Evolutionary conservation across 768 basidiomycete genomes (phyloP).

Genomic region (Rhodotorula babjevae): DNA sequence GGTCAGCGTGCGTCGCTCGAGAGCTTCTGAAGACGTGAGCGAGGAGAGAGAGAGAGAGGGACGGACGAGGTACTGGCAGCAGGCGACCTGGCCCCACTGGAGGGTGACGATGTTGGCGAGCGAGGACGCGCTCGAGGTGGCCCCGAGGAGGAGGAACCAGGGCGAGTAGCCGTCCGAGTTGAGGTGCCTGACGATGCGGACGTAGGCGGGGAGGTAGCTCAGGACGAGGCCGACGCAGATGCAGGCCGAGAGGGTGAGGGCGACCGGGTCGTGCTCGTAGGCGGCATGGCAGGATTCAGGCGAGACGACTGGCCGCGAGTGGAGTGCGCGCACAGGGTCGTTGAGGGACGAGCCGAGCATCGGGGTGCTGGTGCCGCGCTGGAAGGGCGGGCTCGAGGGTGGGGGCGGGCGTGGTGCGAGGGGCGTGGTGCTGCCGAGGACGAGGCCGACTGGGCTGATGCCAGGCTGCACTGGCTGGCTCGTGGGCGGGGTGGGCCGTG

Average conservation of each 20-base stretch:
- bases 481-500: too few relatives aligned
- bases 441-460: too few relatives aligned
- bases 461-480: too few relatives aligned
- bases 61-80: conserved; percentile 73
- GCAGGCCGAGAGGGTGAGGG: conserved; percentile 60
- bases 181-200: conserved; percentile 65
- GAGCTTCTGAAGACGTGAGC: too few relatives aligned
- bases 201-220: conserved; percentile 10
- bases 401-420: not conserved
- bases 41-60: too few relatives aligned
- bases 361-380: too few relatives aligned
- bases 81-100: conserved; percentile 74
- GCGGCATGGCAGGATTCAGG: conserved; percentile 23
- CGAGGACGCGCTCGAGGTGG: conserved; percentile 46
- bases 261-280: conserved; percentile 63
- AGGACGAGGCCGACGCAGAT: conserved; percentile 62
- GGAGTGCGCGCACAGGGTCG: conserved; percentile 53
- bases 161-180: conserved; percentile 88
- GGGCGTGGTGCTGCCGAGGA: not conserved
- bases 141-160: conserved; percentile 79
- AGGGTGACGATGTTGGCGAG: conserved; percentile 62
- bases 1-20: too few relatives aligned
- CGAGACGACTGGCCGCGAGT: conserved; percentile 16
- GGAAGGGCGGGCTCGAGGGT: too few relatives aligned
- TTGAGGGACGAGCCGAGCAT: conserved; percentile 48